Evolutionary conservation across 305 asterid species (phyloP).

Genomic region (Solanum aculeatissimum): DNA sequence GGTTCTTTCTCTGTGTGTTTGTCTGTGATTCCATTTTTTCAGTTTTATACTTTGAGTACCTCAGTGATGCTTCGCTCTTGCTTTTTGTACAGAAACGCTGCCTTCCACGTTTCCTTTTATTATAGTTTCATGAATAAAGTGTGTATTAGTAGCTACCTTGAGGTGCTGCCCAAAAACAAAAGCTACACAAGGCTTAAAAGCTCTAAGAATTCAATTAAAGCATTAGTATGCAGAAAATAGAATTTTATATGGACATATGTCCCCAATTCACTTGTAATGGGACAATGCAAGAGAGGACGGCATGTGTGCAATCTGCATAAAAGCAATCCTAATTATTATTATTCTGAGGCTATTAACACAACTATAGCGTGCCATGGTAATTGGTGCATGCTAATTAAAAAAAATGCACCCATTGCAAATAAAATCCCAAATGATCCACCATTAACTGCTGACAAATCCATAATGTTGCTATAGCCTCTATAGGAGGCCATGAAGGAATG

Average conservation of each 20-base stretch:
- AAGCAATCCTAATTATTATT: background rate
- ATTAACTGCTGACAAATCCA: background rate
- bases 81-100: background rate
- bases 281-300: background rate
- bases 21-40: background rate
- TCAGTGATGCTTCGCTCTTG: background rate
- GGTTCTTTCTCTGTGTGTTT: conserved; percentile 29
- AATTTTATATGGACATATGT: background rate
- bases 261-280: background rate
- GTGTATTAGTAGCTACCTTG: background rate
- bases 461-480: background rate
- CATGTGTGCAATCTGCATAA: background rate
- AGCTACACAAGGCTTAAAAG: background rate
- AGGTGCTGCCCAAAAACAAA: background rate
- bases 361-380: background rate
- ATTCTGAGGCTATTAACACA: background rate
- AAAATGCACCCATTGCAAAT: background rate
- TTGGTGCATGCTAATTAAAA: background rate
- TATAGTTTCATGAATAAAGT: background rate
- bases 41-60: background rate
- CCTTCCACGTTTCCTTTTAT: background rate
- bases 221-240: background rate
- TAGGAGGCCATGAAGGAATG: background rate
- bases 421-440: background rate
- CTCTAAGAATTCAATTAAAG: background rate